Percentiles rank a stretch among this genome's conserved stretches.
Evolutionary conservation across 768 basidiomycete genomes (phyloP).

Genomic region (Cystobasidium onofrii): DNA sequence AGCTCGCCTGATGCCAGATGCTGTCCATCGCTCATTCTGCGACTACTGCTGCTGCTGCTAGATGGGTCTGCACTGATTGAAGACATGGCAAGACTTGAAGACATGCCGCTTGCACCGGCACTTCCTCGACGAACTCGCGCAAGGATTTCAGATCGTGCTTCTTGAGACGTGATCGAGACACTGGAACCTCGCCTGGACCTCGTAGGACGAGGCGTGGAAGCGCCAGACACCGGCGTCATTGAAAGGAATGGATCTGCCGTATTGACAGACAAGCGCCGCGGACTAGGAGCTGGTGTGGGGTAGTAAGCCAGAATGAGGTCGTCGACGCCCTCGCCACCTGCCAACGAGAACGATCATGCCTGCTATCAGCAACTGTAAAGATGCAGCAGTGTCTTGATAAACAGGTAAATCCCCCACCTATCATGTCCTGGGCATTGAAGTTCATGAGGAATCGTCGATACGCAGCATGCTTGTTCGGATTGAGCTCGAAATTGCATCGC

Average conservation of each 20-base stretch:
- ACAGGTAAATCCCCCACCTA: neutral
- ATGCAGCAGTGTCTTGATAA: neutral
- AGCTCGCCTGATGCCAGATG: neutral
- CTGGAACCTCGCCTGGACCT: slow-evolving; percentile 23
- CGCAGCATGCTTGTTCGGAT: slow-evolving; percentile 40
- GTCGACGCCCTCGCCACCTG: slow-evolving; percentile 38
- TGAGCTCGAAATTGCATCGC: slow-evolving; percentile 40
- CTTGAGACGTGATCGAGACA: slow-evolving; percentile 27
- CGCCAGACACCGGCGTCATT: slow-evolving; percentile 35
- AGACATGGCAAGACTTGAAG: neutral
- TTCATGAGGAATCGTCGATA: slow-evolving; percentile 42
- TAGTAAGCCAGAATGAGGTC: slow-evolving; percentile 42
- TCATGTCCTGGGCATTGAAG: slow-evolving; percentile 38
- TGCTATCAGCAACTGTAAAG: too few relatives aligned
- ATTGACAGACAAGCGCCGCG: slow-evolving; percentile 15
- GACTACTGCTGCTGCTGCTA: slow-evolving; percentile 18
- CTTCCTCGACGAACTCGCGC: slow-evolving; percentile 17
- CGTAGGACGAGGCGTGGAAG: slow-evolving; percentile 2
- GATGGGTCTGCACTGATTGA: neutral
- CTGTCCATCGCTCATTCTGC: slow-evolving; percentile 34
- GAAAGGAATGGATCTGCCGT: slow-evolving; percentile 31
- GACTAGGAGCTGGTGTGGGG: slow-evolving; percentile 38
- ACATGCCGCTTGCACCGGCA: slow-evolving; percentile 6
- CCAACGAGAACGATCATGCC: neutral
- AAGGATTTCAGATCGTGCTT: slow-evolving; percentile 27